Percentiles rank a stretch among this genome's conserved stretches.
Evolutionary conservation across 768 basidiomycete species (phyloP).

Genomic region (Panellus pusillus): DNA sequence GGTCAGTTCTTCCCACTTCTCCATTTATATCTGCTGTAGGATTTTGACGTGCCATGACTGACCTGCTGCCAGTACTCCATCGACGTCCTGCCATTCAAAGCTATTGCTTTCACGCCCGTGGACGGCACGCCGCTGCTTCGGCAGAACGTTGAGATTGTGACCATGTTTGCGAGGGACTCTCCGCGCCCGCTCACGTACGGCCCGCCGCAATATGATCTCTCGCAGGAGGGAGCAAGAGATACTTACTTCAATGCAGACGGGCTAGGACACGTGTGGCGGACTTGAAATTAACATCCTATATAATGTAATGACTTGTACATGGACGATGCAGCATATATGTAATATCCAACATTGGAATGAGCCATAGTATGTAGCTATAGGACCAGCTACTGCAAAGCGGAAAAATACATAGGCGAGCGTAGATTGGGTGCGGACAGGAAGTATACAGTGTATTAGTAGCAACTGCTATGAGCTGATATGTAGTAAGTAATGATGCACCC

Average conservation of each 20-base stretch:
- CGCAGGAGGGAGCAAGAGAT: constrained; percentile 13
- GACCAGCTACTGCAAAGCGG: not conserved
- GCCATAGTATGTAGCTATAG: not conserved
- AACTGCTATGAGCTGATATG: not conserved
- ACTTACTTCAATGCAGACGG: constrained; percentile 18
- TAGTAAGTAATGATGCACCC: too few species aligned
- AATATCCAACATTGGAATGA: not conserved
- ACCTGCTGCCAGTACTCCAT: constrained; percentile 18
- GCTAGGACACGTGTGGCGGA: constrained; percentile 16
- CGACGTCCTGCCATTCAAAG: constrained; percentile 23
- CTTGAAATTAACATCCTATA: not conserved
- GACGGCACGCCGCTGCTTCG: constrained; percentile 9
- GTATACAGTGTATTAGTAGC: constrained; percentile 6
- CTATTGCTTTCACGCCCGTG: constrained; percentile 14
- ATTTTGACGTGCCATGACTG: too few species aligned
- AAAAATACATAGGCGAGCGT: not conserved
- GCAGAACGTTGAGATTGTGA: constrained; percentile 20
- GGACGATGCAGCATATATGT: too few species aligned
- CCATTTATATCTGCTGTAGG: not conserved
- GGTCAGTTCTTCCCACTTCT: constrained; percentile 2
- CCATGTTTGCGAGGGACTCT: constrained; percentile 16
- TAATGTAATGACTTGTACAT: not conserved
- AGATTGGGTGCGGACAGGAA: not conserved
- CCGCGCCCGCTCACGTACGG: constrained; percentile 15
- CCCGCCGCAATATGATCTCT: constrained; percentile 19